Percentiles rank a stretch among this genome's conserved stretches.
Evolutionary conservation across 2,329 filamentous ascomycete genomes (phyloP).

Genomic region (Purpureocillium lavendulum): DNA sequence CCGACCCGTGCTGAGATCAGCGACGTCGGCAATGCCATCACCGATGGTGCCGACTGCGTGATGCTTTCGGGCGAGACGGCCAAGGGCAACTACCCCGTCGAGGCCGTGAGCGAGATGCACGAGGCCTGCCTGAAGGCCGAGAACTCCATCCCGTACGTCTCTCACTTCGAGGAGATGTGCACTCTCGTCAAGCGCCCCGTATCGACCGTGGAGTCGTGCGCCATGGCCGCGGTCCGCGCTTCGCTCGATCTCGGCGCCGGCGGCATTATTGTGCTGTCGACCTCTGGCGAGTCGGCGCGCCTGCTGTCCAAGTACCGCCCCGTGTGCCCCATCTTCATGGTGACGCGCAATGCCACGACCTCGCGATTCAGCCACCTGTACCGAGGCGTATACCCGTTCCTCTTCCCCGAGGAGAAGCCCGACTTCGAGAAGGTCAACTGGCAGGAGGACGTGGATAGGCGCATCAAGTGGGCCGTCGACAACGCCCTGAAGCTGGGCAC

Average conservation of each 20-base stretch:
- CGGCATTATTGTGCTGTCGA: constrained; percentile 92
- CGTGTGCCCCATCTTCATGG: constrained; percentile 99
- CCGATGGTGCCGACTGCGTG: constrained; percentile 97
- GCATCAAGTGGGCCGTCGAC: constrained; percentile 93
- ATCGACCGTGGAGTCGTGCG: constrained; percentile 83
- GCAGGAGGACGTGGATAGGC: constrained; percentile 97
- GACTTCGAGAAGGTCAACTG: constrained; percentile 90
- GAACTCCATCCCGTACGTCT: constrained; percentile 94
- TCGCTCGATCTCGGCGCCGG: constrained; percentile 94
- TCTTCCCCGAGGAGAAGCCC: constrained; percentile 86
- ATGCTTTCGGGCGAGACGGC: constrained; percentile 99
- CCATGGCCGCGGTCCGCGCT: constrained; percentile 93
- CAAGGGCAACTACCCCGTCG: constrained; percentile 89
- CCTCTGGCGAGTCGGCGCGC: constrained; percentile 88
- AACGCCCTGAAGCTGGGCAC: constrained; percentile 78
- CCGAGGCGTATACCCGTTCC: constrained; percentile 96
- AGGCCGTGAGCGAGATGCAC: constrained; percentile 96
- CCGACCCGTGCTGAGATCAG: constrained; percentile 97
- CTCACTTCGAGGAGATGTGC: constrained; percentile 91
- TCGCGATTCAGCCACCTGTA: constrained; percentile 91
- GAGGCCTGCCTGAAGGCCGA: constrained; percentile 94
- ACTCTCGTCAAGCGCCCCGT: constrained; percentile 76
- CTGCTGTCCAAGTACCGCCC: constrained; percentile 97
- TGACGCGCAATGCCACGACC: constrained; percentile 77
- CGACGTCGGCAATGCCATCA: constrained; percentile 95